phyloP scores from a whole-genome alignment of 176 grass and related monocot genomes.

The Carex parvula region DNA sequence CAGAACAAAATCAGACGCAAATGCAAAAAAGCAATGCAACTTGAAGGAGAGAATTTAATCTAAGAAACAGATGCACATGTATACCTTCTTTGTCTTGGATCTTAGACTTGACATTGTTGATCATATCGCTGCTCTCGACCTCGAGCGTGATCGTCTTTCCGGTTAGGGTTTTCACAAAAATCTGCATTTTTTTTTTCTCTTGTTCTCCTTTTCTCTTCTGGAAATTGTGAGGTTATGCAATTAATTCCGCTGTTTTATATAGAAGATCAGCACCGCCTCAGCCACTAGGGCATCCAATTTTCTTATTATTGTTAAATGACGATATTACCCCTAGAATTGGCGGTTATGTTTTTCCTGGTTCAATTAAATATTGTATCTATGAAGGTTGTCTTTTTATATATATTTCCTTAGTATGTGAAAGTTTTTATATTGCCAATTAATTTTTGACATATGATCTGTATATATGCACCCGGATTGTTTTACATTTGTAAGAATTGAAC shows the following conservation, averaged over 20 bases:
- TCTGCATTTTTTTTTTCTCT: conserved; percentile 19
- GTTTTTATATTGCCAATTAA: too few species aligned
- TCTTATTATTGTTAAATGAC: neutral
- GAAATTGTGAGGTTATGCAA: neutral
- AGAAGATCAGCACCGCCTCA: neutral
- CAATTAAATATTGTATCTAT: neutral
- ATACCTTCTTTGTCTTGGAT: conserved; percentile 42
- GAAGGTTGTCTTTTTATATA: neutral
- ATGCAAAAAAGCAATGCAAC: neutral
- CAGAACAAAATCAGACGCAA: neutral
- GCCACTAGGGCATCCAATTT: neutral
- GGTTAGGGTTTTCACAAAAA: conserved; percentile 15
- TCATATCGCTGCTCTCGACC: conserved; percentile 42
- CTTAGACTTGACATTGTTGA: conserved; percentile 3
- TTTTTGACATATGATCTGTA: too few species aligned
- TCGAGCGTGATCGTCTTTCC: conserved; percentile 6
- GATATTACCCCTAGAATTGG: neutral
- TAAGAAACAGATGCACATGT: neutral
- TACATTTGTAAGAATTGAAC: too few species aligned
- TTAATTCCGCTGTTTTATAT: neutral
- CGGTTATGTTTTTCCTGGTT: neutral
- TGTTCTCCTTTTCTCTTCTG: neutral
- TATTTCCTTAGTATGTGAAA: too few species aligned
- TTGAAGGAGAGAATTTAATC: neutral
- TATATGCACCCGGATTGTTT: too few species aligned